phyloP scores from a whole-genome alignment of 257 asterid species.

The Solanum bukasovii region DNA sequence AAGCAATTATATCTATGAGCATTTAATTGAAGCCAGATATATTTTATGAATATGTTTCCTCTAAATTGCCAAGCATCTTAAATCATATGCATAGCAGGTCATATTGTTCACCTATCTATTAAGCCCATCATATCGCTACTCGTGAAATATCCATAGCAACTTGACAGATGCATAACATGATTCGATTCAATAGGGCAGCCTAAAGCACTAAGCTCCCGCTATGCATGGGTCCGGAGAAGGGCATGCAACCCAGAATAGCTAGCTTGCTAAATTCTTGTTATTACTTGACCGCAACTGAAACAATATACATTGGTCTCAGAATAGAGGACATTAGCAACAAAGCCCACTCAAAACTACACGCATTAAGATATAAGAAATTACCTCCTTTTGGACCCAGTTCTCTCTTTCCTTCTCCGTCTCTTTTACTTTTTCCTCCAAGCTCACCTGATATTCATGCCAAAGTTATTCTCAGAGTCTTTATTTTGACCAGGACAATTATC shows the following conservation, averaged over 20 bases:
- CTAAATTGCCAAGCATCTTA: not conserved
- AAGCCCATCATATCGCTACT: not conserved
- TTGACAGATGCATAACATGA: not conserved
- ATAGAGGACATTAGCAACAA: not conserved
- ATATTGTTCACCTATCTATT: not conserved
- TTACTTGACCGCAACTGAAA: not conserved
- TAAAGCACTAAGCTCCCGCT: not conserved
- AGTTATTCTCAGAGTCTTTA: not conserved
- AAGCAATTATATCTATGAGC: not conserved
- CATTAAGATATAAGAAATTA: constrained; percentile 14
- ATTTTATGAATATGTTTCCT: not conserved
- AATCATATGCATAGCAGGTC: not conserved
- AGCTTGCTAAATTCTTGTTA: not conserved
- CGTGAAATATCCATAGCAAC: not conserved
- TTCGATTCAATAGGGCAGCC: not conserved
- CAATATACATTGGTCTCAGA: not conserved
- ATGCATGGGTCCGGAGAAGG: not conserved
- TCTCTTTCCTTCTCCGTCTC: constrained; percentile 54
- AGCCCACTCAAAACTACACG: not conserved
- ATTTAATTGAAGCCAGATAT: not conserved
- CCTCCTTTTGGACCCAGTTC: constrained; percentile 55
- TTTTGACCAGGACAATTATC: not conserved
- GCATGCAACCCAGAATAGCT: not conserved
- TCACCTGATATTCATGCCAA: constrained; percentile 29
- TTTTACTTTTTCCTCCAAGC: constrained; percentile 44